phyloP scores from a whole-genome alignment of 352 stramenopile genomes.

The Globisporangium canariense region DNA sequence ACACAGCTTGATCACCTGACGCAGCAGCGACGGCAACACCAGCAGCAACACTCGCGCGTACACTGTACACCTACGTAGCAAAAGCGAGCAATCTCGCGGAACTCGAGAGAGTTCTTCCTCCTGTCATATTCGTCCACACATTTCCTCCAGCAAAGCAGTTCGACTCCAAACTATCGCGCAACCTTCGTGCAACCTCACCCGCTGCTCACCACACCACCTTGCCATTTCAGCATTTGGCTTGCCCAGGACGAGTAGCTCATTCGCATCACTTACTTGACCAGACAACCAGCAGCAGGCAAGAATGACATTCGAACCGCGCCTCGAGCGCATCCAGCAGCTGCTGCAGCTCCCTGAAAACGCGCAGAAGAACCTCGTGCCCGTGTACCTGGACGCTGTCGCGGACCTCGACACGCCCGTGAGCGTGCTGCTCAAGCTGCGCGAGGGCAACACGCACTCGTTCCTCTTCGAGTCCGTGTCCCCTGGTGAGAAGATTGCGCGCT shows the following conservation, averaged over 20 bases:
- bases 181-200: conserved; percentile 15
- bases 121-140: conserved; percentile 9
- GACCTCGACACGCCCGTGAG: conserved; percentile 88
- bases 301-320: conserved; percentile 58
- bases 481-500: conserved; percentile 85
- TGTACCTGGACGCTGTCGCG: conserved; percentile 81
- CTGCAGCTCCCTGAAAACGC: conserved; percentile 45
- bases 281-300: not conserved
- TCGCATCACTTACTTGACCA: not conserved
- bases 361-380: conserved; percentile 83
- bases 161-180: not conserved
- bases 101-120: not conserved
- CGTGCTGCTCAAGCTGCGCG: conserved; percentile 83
- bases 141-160: not conserved
- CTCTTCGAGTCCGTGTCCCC: conserved; percentile 84
- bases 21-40: not conserved
- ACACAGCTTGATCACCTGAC: not conserved
- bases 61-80: not conserved
- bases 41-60: not conserved
- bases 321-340: conserved; percentile 68
- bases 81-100: not conserved
- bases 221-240: conserved; percentile 14
- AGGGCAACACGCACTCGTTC: conserved; percentile 79
- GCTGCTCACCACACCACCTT: conserved; percentile 6
- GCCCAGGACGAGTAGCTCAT: not conserved